Conservation (phyloP, 495 filamentous ascomycete species). For the Sphaerosporella brunnea region DNA sequence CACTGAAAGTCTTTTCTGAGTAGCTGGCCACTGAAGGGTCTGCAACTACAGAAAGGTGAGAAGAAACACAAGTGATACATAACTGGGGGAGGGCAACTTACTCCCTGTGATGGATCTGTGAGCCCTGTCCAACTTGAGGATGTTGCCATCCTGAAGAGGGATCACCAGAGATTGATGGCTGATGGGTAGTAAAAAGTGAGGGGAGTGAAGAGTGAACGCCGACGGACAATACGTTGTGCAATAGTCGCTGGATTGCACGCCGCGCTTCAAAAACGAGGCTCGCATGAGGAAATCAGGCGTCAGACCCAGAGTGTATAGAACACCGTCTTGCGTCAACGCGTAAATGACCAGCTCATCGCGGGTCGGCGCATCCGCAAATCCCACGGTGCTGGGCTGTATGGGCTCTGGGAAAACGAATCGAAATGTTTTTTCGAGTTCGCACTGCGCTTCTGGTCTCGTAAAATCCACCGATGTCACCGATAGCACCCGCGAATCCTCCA, state of each 20-base stretch:
- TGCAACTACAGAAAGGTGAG: too few species aligned
- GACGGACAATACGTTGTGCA: constrained; percentile 56
- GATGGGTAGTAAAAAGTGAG: constrained; percentile 63
- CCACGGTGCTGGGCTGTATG: constrained; percentile 57
- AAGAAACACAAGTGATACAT: too few species aligned
- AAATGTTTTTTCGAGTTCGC: constrained; percentile 53
- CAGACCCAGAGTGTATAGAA: constrained; percentile 63
- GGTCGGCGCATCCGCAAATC: constrained; percentile 58
- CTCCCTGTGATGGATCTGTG: constrained; percentile 42
- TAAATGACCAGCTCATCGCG: constrained; percentile 64
- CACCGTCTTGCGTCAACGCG: constrained; percentile 57
- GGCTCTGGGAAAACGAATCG: constrained; percentile 55
- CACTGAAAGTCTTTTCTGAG: constrained; percentile 22
- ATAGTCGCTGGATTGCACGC: constrained; percentile 35
- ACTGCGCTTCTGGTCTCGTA: constrained; percentile 44
- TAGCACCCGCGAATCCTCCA: constrained; percentile 62
- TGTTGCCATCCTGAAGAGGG: constrained; percentile 63
- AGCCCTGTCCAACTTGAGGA: constrained; percentile 52
- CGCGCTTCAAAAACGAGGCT: constrained; percentile 15
- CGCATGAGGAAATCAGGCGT: constrained; percentile 65
- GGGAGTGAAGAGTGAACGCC: constrained; percentile 56
- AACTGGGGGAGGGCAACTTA: constrained; percentile 26
- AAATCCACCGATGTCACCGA: constrained; percentile 72
- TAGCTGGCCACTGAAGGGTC: constrained; percentile 22
- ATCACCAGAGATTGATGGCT: constrained; percentile 56